Evolutionary conservation across 768 basidiomycete genomes (phyloP), one percentile per base, ranked within the genome.

Genomic region (Hysterangium stoloniferum): DNA sequence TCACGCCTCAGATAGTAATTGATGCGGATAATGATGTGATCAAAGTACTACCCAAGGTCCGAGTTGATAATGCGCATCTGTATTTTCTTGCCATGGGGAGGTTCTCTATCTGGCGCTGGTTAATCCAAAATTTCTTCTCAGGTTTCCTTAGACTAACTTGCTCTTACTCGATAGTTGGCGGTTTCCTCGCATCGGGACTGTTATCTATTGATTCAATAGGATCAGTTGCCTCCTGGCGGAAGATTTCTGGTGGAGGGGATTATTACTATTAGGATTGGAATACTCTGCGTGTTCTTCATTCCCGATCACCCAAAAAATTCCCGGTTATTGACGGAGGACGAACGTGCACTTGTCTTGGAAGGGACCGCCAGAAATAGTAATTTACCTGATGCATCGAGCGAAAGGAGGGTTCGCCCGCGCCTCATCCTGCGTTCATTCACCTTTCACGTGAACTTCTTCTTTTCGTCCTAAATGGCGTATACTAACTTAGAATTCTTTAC

Each of bases 161-260:
- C 31, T 24, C 37, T 41, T n/a, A 27, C 19, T 25, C 20, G 31
- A 3, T 28, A 70, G 68, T 71, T 44, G 68, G 68, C 8, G 68
- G 68, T 17, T 63, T 71, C 2, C 59, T 70, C 7, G 67, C 68
- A 6, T 69, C 68, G 7, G 69, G 67, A 9, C 58, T 71, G 13
- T 51, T 71, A 5, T 53, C 59, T 4, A 42, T 67, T 6, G 50
- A 54, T 9, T 60, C 65, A 40, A 63, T 71, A 15, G 67, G 68
- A 0, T 50, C 49, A 1, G 57, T 68, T n/a, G 61, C 54, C 25
- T 62, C 62, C 4, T 71, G 69, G 69, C 57, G 68, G 24, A 71
- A 73, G 59, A 70, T 74, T 74, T 46, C 62, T 74, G 24, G 53
- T 72, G 33, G 71, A 73, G 65, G 72, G 68, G 7, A 65, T 68